Evolutionary conservation across 257 asterid genomes (phyloP).

Genomic region (Rehmannia glutinosa): DNA sequence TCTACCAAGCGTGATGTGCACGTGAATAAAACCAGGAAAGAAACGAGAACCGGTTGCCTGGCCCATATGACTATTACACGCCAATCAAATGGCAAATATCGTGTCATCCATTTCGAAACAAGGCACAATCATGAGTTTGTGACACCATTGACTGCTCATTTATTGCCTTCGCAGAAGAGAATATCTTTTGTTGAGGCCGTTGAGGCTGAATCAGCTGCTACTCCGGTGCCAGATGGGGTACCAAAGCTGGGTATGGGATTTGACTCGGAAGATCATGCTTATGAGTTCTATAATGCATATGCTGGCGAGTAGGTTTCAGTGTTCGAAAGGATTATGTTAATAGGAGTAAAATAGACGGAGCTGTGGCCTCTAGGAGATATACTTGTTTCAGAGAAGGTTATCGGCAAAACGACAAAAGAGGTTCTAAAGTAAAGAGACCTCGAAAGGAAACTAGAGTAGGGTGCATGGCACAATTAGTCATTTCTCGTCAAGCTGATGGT

Average conservation of each 20-base stretch:
- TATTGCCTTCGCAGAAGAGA: constrained; percentile 63
- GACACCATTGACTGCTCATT: constrained; percentile 53
- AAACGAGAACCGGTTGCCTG: constrained; percentile 55
- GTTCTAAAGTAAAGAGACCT: constrained; percentile 46
- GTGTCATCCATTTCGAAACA: constrained; percentile 50
- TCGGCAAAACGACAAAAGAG: constrained; percentile 53
- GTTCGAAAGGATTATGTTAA: constrained; percentile 56
- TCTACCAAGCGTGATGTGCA: constrained; percentile 36
- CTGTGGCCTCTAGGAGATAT: constrained; percentile 54
- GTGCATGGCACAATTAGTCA: constrained; percentile 57
- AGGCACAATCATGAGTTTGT: constrained; percentile 59
- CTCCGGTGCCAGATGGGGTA: constrained; percentile 40
- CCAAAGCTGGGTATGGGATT: constrained; percentile 67
- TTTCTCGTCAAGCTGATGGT: constrained; percentile 59
- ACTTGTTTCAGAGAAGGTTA: constrained; percentile 59
- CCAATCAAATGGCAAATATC: constrained; percentile 49
- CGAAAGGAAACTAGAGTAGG: constrained; percentile 61
- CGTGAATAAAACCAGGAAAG: constrained; percentile 37
- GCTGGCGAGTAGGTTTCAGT: constrained; percentile 52
- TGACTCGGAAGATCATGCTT: constrained; percentile 53
- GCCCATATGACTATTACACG: constrained; percentile 66
- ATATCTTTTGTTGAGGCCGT: constrained; percentile 60
- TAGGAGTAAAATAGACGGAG: constrained; percentile 50
- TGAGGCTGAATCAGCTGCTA: constrained; percentile 36
- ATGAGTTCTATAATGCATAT: constrained; percentile 54